phyloP scores from a whole-genome alignment of 371 early-diverging fungal species.

The Coemansia sp. region DNA sequence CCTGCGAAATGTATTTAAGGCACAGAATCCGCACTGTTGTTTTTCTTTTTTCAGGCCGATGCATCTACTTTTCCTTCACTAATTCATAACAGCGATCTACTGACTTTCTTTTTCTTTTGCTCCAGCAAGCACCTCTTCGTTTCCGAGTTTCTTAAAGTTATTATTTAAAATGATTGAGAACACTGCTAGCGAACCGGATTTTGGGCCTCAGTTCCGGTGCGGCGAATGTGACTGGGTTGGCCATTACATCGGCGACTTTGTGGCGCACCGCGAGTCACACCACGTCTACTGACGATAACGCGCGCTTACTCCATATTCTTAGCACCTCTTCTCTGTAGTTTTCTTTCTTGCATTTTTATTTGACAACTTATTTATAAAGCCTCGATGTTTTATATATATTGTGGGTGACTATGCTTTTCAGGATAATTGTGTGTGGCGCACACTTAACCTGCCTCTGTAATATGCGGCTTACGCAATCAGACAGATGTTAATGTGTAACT shows the following conservation, averaged over 20 bases:
- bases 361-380: not conserved
- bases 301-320: not conserved
- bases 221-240: constrained; percentile 32
- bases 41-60: not conserved
- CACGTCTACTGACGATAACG: not conserved
- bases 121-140: not conserved
- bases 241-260: constrained; percentile 27
- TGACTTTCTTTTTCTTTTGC: not conserved
- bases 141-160: not conserved
- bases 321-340: not conserved
- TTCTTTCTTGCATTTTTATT: not conserved
- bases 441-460: not conserved
- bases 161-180: not conserved
- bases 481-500: not conserved
- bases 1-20: not conserved
- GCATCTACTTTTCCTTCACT: not conserved
- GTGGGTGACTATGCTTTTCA: not conserved
- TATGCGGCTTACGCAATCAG: not conserved
- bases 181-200: not conserved
- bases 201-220: constrained; percentile 15
- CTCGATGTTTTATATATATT: not conserved
- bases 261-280: constrained; percentile 22
- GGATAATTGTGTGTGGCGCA: not conserved
- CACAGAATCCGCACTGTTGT: not conserved
- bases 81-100: not conserved